Base-by-base conservation (phyloP, 148 eudicot genomes). In the Suaeda aralocaspica region DNA sequence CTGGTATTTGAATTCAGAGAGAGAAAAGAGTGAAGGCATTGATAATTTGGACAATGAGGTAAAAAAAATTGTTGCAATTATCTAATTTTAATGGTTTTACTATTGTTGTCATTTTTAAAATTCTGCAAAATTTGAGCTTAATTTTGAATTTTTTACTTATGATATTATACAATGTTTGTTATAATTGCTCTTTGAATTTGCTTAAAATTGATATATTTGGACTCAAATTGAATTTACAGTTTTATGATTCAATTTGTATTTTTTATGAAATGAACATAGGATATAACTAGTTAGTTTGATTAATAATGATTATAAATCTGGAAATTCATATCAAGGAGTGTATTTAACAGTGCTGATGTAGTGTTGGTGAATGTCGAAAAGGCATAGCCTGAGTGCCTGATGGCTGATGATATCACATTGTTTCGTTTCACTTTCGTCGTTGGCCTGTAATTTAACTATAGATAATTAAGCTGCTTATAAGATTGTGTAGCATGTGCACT, bases 11-110 rank as follows among this genome's bases (percentile, higher is more conserved):
- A 4, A 11, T 63, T 64, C 81, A 92, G 96, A 88, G 68, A 79
- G 84, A 52, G 96, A 82, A 79, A 85, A 64, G 64, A 86, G 78
- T 59, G 92, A 85, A 58, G 66, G 72, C 61, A 60, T 76, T n/a
- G 92, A 87, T 9, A 66, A 67, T 59, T 8, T 77, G 66, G 88
- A 82, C 1, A 26, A 69, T 19, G 90, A 84, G 85, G 93, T 84
- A 50, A n/a, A n/a, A n/a, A n/a, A n/a, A 59, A 68, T 13, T 29
- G 4, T 4, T 36, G 18, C 34, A 24, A 36, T 59, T 65, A 12
- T 24, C 18, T 29, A 1, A 33, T 10, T 26, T 77, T 11, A 34
- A 3, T 30, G 6, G 21, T 57, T 26, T 12, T 1, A 33, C 10
- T 39, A 6, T 3, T 24, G n/a, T 16, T 21, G 5, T 48, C 25